Evolutionary conservation across 208 protist species (phyloP).

Genomic region (Crithidia sp.): DNA sequence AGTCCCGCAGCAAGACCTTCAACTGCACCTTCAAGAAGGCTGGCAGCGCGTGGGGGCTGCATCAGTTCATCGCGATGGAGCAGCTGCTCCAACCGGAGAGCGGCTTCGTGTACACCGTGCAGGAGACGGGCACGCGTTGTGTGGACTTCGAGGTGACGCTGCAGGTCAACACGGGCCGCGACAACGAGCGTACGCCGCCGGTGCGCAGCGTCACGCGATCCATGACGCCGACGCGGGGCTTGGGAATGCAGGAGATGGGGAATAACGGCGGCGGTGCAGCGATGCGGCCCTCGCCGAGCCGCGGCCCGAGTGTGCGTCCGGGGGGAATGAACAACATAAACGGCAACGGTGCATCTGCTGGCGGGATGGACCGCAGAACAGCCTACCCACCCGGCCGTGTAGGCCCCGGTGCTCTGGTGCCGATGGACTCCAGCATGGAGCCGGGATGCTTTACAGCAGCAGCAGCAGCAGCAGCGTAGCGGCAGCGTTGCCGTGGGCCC

Average conservation of each 20-base stretch:
- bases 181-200: slow-evolving; percentile 32
- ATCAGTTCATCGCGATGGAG: slow-evolving; percentile 80
- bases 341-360: slow-evolving; percentile 6
- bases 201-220: slow-evolving; percentile 40
- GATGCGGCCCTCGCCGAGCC: slow-evolving; percentile 18
- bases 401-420: slow-evolving; percentile 27
- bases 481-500: slow-evolving; percentile 18
- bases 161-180: slow-evolving; percentile 48
- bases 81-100: slow-evolving; percentile 58
- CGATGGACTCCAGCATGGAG: slow-evolving; percentile 36
- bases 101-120: slow-evolving; percentile 76
- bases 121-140: slow-evolving; percentile 57
- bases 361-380: slow-evolving; percentile 12
- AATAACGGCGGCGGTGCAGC: not conserved
- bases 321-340: not conserved
- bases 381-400: slow-evolving; percentile 24
- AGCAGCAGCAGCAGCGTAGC: slow-evolving; percentile 17
- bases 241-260: slow-evolving; percentile 2
- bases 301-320: slow-evolving; percentile 19
- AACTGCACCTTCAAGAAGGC: slow-evolving; percentile 86
- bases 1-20: slow-evolving; percentile 80
- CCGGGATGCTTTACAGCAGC: not conserved
- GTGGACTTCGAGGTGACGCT: slow-evolving; percentile 82
- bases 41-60: slow-evolving; percentile 86
- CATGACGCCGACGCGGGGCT: slow-evolving; percentile 28